phyloP scores from a whole-genome alignment of 805 yeast genomes.

The Candida peoriensis region DNA sequence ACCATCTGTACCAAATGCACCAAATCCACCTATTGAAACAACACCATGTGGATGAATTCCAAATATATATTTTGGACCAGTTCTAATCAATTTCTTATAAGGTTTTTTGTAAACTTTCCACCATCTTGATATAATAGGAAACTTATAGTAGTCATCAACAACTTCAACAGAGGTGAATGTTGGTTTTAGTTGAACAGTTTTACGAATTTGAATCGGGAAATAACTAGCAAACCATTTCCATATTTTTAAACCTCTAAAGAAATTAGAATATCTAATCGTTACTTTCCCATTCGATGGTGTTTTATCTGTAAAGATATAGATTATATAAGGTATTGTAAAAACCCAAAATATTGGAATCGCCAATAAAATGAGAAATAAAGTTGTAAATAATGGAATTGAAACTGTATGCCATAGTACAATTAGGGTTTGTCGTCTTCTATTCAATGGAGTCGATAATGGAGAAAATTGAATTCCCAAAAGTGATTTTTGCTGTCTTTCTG shows the following conservation, averaged over 20 bases:
- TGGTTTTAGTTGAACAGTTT: conserved; percentile 66
- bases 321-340: conserved; percentile 54
- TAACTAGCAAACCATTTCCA: conserved; percentile 75
- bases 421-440: conserved; percentile 59
- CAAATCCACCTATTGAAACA: conserved; percentile 86
- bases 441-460: conserved; percentile 50
- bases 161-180: conserved; percentile 45
- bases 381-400: conserved; percentile 54
- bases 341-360: conserved; percentile 67
- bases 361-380: conserved; percentile 51
- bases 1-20: conserved; percentile 79
- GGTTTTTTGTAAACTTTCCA: conserved; percentile 21
- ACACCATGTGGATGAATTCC: conserved; percentile 98
- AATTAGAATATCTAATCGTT: conserved; percentile 46
- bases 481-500: no score
- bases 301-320: conserved; percentile 53
- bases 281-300: conserved; percentile 75
- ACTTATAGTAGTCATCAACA: conserved; percentile 15
- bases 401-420: conserved; percentile 71
- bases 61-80: conserved; percentile 78
- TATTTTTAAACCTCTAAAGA: conserved; percentile 49
- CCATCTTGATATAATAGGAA: no score
- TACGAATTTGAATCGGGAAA: conserved; percentile 73
- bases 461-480: conserved; percentile 34
- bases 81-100: conserved; percentile 28